Conservation (phyloP, 371 early-diverging fungal species). For the Mortierella sp. region DNA sequence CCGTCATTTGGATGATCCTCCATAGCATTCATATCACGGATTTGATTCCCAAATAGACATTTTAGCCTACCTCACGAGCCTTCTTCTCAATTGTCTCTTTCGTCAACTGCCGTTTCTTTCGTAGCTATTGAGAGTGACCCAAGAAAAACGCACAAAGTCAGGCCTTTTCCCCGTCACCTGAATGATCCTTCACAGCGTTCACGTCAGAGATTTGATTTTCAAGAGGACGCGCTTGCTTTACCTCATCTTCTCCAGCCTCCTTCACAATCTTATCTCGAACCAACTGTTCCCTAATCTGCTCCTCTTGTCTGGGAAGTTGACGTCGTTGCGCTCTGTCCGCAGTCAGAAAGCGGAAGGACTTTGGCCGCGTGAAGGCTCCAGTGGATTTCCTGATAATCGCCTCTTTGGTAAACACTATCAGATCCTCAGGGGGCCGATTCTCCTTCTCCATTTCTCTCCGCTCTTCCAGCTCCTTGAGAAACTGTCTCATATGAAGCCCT, state of each 20-base stretch:
- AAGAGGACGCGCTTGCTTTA: background rate
- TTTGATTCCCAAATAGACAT: too few relatives aligned
- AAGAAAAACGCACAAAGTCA: too few relatives aligned
- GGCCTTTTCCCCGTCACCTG: too few relatives aligned
- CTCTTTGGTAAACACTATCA: conserved; percentile 20
- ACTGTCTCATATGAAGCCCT: conserved; percentile 34
- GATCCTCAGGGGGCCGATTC: conserved; percentile 24
- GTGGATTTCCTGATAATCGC: conserved; percentile 39
- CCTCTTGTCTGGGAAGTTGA: conserved; percentile 18
- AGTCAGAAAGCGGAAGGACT: conserved; percentile 15
- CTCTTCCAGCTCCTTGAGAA: conserved; percentile 18
- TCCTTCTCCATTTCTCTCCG: conserved; percentile 45
- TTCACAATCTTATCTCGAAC: conserved; percentile 26
- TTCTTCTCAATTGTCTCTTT: conserved; percentile 14
- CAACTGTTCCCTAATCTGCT: conserved; percentile 25
- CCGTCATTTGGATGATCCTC: too few relatives aligned
- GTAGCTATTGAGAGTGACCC: too few relatives aligned
- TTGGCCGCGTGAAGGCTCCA: conserved; percentile 24
- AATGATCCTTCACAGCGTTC: too few relatives aligned
- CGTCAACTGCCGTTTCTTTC: background rate
- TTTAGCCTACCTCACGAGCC: conserved; percentile 33
- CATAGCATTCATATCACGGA: too few relatives aligned
- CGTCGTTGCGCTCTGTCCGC: conserved; percentile 29
- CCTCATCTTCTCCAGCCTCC: conserved; percentile 49
- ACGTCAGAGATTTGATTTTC: too few relatives aligned